Evolutionary conservation across 495 filamentous ascomycete genomes (phyloP), one percentile per base, ranked within the genome.

Genomic region (Hypoxylon crocopeplum): DNA sequence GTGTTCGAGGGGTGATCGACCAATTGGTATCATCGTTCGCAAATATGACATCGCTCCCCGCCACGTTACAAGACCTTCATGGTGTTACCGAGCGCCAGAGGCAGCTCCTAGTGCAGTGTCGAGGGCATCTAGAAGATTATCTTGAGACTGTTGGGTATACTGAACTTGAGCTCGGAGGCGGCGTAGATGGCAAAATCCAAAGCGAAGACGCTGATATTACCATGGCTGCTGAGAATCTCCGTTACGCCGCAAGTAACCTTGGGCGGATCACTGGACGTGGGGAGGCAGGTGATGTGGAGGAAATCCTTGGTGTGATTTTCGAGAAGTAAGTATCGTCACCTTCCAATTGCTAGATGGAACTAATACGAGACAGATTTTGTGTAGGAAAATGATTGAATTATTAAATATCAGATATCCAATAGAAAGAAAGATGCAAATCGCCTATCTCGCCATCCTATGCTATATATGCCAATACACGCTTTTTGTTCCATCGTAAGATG

Each of bases 251-350:
- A 2, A 86, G 87, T 25, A 83, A 83, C 48, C 77, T 99, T 8
- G 88, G 90, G 1, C 85, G 86, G 60, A 96, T 97, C 56, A 98
- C 92, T 3, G 94, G 94, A 1, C 85, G 84, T 50, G 94, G 93
- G 1, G 89, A 90, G 53, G 83, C 82, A 34, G 92, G 91, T 1
- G 94, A 99, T 80, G 91, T 99, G 24, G 93, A 99, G 72, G 94
- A 98, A 66, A 92, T 98, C 1, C 74, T 99, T 54, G 95, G 95
- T 1, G 93, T 98, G 32, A 92, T 99, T 1, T 98, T 99, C 76
- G 93, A 99, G 72, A 98, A 96, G 89, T 94, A 68, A 69, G 72
- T 68, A 8, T 15, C 36, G 48, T n/a, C 30, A 10, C 38, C 32
- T 13, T 16, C 4, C 34, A 17, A 2, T 8, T 38, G 7, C 34